These are phyloP conservation scores for Cyclotella sp. DNA, from an alignment of 108 stramenopile species.

Conservation along the genomic window DNA sequence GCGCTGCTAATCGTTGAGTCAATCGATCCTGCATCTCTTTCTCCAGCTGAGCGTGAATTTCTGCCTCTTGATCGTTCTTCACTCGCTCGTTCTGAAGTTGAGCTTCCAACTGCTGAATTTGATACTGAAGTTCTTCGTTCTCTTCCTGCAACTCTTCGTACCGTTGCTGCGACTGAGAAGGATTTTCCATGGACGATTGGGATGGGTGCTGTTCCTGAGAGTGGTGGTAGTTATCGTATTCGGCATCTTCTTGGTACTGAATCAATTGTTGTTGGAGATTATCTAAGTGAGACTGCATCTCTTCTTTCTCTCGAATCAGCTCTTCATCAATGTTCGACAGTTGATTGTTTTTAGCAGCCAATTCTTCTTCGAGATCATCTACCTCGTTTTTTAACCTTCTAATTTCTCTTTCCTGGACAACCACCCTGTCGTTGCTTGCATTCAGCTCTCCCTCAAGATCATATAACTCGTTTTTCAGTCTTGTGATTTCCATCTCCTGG, in stretches of 20 bases:
- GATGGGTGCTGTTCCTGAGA: conserved; percentile 13
- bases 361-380: neutral
- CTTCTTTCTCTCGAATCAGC: conserved; percentile 14
- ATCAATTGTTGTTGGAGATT: conserved; percentile 11
- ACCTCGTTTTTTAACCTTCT: conserved; percentile 7
- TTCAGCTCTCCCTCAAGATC: conserved; percentile 1
- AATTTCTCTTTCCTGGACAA: conserved; percentile 15
- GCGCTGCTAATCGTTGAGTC: conserved; percentile 27
- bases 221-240: neutral
- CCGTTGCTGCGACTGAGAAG: conserved; percentile 1
- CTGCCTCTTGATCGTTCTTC: conserved; percentile 1
- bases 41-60: conserved; percentile 20
- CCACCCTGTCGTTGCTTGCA: neutral
- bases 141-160: conserved; percentile 11
- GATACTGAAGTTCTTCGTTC: conserved; percentile 23
- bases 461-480: neutral
- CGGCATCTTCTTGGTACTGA: conserved; percentile 10
- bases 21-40: conserved; percentile 49
- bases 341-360: conserved; percentile 3
- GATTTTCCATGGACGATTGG: conserved; percentile 14
- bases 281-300: conserved; percentile 18
- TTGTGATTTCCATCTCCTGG: neutral
- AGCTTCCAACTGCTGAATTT: conserved; percentile 30
- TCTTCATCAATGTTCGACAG: conserved; percentile 12
- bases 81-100: conserved; percentile 12